phyloP scores from a whole-genome alignment of 306 rosid genomes.

The Lathyrus sativus region DNA sequence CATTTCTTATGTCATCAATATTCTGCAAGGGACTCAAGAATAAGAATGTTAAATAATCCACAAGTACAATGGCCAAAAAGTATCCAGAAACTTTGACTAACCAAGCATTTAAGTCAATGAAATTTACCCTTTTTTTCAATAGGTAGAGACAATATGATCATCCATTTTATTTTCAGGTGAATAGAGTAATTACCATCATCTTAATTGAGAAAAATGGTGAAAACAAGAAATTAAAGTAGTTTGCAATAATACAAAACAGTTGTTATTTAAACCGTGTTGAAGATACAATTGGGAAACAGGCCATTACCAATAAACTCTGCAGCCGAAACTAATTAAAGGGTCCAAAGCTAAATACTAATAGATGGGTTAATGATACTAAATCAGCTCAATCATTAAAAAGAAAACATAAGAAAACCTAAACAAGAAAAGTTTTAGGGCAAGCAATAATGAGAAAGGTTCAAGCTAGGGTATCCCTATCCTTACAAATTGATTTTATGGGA shows the following conservation, averaged over 20 bases:
- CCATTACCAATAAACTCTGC: slow-evolving; percentile 21
- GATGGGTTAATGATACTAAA: not conserved
- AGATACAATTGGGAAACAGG: slow-evolving; percentile 18
- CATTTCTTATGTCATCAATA: slow-evolving; percentile 83
- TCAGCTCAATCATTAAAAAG: not conserved
- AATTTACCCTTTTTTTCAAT: slow-evolving; percentile 8
- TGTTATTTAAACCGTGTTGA: slow-evolving; percentile 16
- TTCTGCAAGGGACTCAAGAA: slow-evolving; percentile 64
- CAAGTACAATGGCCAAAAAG: slow-evolving; percentile 23
- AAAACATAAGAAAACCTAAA: not conserved
- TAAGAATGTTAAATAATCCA: slow-evolving; percentile 35
- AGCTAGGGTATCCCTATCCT: not conserved
- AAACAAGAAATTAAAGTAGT: slow-evolving; percentile 6
- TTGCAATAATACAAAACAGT: slow-evolving; percentile 16
- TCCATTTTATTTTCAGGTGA: slow-evolving; percentile 15
- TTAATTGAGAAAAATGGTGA: slow-evolving; percentile 30
- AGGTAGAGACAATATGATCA: slow-evolving; percentile 6
- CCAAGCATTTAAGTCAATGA: slow-evolving; percentile 32
- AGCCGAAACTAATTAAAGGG: slow-evolving; percentile 6
- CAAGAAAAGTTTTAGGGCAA: not conserved
- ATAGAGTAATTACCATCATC: slow-evolving; percentile 21
- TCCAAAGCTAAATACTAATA: not conserved
- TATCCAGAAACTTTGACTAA: slow-evolving; percentile 31
- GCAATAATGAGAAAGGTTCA: slow-evolving; percentile 8
- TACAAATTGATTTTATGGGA: not conserved